Conservation (phyloP, 805 yeast species). For the Teunomyces lycoperdinae region DNA sequence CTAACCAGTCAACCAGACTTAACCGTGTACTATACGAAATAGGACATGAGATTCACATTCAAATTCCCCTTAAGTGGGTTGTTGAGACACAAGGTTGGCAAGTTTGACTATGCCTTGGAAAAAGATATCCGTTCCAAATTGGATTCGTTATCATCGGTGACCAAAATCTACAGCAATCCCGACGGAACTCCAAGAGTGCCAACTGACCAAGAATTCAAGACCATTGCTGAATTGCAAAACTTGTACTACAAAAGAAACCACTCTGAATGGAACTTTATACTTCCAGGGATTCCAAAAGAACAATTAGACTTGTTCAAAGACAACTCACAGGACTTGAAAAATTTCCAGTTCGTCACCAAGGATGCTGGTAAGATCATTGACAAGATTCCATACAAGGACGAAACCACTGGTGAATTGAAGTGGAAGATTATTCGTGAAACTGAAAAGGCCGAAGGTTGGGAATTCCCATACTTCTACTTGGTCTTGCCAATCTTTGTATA, state of each 20-base stretch:
- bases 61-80: slow-evolving; percentile 39
- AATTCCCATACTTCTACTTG: slow-evolving; percentile 64
- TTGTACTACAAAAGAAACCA: slow-evolving; percentile 58
- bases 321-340: slow-evolving; percentile 59
- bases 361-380: slow-evolving; percentile 64
- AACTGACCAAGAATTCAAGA: slow-evolving; percentile 65
- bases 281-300: slow-evolving; percentile 48
- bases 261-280: slow-evolving; percentile 45
- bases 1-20: slow-evolving; percentile 7
- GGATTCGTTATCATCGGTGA: slow-evolving; percentile 60
- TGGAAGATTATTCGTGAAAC: slow-evolving; percentile 77
- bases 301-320: slow-evolving; percentile 55
- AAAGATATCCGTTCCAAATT: slow-evolving; percentile 60
- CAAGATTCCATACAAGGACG: slow-evolving; percentile 80
- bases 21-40: slow-evolving; percentile 4
- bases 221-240: slow-evolving; percentile 66
- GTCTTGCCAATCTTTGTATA: slow-evolving; percentile 69
- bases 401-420: slow-evolving; percentile 70
- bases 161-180: slow-evolving; percentile 65
- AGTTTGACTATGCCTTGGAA: slow-evolving; percentile 51
- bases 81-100: slow-evolving; percentile 36
- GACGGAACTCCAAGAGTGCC: slow-evolving; percentile 76
- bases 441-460: slow-evolving; percentile 82
- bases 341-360: slow-evolving; percentile 50
- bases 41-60: slow-evolving; percentile 39